These are phyloP conservation scores for Stephania japonica DNA, from an alignment of 164 flowering plant species.

Conservation along the genomic window DNA sequence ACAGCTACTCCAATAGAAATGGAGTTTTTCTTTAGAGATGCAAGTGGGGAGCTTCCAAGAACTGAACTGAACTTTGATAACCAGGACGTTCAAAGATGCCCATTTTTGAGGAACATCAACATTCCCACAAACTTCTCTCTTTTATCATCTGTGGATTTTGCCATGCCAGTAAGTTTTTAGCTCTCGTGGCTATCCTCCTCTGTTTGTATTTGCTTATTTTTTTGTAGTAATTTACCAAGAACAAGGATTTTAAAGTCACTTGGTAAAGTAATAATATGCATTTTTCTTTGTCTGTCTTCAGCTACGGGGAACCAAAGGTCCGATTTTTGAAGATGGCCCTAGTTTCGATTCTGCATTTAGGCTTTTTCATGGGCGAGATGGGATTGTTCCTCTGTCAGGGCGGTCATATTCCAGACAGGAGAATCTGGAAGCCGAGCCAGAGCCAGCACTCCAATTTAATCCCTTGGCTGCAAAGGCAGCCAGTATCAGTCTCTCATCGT, in stretches of 20 bases:
- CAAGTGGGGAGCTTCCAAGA: slow-evolving; percentile 10
- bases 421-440: slow-evolving; percentile 20
- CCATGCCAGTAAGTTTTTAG: slow-evolving; percentile 37
- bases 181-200: background rate
- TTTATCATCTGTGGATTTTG: slow-evolving; percentile 31
- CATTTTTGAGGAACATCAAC: slow-evolving; percentile 70
- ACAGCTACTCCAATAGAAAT: slow-evolving; percentile 14
- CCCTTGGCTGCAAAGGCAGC: slow-evolving; percentile 73
- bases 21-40: slow-evolving; percentile 26
- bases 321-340: slow-evolving; percentile 85
- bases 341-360: slow-evolving; percentile 61
- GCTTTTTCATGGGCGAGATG: slow-evolving; percentile 78
- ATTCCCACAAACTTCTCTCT: slow-evolving; percentile 70
- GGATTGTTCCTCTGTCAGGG: slow-evolving; percentile 64
- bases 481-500: slow-evolving; percentile 60
- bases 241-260: background rate
- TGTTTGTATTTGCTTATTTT: background rate
- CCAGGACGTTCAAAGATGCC: slow-evolving; percentile 54
- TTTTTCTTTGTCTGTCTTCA: slow-evolving; percentile 13
- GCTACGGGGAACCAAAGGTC: slow-evolving; percentile 58
- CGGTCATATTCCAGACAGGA: slow-evolving; percentile 22
- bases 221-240: background rate
- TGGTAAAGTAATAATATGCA: background rate
- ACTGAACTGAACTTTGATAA: slow-evolving; percentile 21
- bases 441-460: slow-evolving; percentile 48